Evolutionary conservation across 192 early-diverging fungal genomes (phyloP).

Genomic region (Coemansia sp.): DNA sequence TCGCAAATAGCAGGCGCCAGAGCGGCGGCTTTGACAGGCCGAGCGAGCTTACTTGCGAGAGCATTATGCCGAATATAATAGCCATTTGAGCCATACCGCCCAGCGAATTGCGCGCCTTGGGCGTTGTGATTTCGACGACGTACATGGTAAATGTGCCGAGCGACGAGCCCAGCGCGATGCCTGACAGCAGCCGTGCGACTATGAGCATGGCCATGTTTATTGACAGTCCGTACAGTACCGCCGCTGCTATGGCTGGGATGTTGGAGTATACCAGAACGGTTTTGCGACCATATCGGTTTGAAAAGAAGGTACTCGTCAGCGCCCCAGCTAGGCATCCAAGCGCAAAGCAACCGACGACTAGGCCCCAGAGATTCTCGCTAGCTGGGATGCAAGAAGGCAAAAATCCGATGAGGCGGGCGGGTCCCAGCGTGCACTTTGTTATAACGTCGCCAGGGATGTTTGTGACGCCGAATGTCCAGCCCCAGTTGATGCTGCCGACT

Average conservation of each 20-base stretch:
- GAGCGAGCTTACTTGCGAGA: slow-evolving; percentile 63
- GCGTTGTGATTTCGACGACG: slow-evolving; percentile 75
- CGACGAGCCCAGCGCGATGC: slow-evolving; percentile 69
- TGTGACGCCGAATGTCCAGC: slow-evolving; percentile 54
- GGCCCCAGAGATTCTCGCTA: slow-evolving; percentile 52
- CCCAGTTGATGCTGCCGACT: slow-evolving; percentile 45
- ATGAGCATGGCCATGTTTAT: slow-evolving; percentile 62
- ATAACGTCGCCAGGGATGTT: slow-evolving; percentile 62
- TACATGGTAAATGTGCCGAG: slow-evolving; percentile 65
- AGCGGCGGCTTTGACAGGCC: slow-evolving; percentile 60
- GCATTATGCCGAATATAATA: slow-evolving; percentile 75
- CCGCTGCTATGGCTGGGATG: slow-evolving; percentile 64
- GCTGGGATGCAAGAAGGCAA: slow-evolving; percentile 43
- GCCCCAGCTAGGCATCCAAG: slow-evolving; percentile 69
- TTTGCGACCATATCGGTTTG: slow-evolving; percentile 63
- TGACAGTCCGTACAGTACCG: slow-evolving; percentile 61
- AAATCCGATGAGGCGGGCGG: slow-evolving; percentile 14
- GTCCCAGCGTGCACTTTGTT: slow-evolving; percentile 38
- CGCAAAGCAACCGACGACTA: slow-evolving; percentile 58
- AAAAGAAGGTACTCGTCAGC: slow-evolving; percentile 56
- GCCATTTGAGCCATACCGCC: slow-evolving; percentile 71
- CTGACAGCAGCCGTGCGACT: slow-evolving; percentile 69
- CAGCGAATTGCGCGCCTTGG: slow-evolving; percentile 66
- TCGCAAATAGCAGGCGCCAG: slow-evolving; percentile 71
- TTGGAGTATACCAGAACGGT: slow-evolving; percentile 66